Evolutionary conservation across 2,329 filamentous ascomycete species (phyloP).

Genomic region (Endoconidiophora polonica): DNA sequence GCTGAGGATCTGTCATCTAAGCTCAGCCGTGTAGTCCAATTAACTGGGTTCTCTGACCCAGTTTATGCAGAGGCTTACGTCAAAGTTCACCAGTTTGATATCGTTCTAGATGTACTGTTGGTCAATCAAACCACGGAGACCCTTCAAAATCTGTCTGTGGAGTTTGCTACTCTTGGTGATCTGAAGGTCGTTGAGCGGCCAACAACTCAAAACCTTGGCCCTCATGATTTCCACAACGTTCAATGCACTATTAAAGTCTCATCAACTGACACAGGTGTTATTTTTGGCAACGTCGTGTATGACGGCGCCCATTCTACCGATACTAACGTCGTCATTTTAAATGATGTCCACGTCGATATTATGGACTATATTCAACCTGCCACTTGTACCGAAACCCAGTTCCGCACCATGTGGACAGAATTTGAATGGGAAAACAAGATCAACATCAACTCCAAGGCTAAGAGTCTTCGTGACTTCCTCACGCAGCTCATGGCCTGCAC

Average conservation of each 20-base stretch:
- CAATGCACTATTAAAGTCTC: slow-evolving; percentile 98
- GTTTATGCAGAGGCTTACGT: slow-evolving; percentile 99
- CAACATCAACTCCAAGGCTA: slow-evolving; percentile 97
- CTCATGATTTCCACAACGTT: slow-evolving; percentile 94
- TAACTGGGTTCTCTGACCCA: slow-evolving; percentile 94
- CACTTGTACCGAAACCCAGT: slow-evolving; percentile 91
- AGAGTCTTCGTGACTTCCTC: slow-evolving; percentile 78
- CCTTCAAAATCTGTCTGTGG: slow-evolving; percentile 88
- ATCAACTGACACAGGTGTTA: slow-evolving; percentile 93
- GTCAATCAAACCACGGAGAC: slow-evolving; percentile 97
- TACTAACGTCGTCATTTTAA: slow-evolving; percentile 92
- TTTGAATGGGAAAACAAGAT: slow-evolving; percentile 99
- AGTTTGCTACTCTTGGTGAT: slow-evolving; percentile 95
- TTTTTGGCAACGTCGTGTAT: slow-evolving; percentile 97
- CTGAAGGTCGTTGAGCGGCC: slow-evolving; percentile 95
- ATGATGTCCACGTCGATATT: slow-evolving; percentile 95
- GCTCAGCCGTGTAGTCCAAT: slow-evolving; percentile 85
- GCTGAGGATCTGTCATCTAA: slow-evolving; percentile 84
- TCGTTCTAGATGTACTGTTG: slow-evolving; percentile 85
- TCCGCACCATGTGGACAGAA: slow-evolving; percentile 99
- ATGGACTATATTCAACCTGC: slow-evolving; percentile 99
- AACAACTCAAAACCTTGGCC: slow-evolving; percentile 86
- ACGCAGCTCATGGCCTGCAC: slow-evolving; percentile 92
- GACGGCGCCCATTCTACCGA: slow-evolving; percentile 84
- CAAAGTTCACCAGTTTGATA: slow-evolving; percentile 97